Evolutionary conservation across 2,329 filamentous ascomycete genomes (phyloP).

Genomic region (Aspergillus sp.): DNA sequence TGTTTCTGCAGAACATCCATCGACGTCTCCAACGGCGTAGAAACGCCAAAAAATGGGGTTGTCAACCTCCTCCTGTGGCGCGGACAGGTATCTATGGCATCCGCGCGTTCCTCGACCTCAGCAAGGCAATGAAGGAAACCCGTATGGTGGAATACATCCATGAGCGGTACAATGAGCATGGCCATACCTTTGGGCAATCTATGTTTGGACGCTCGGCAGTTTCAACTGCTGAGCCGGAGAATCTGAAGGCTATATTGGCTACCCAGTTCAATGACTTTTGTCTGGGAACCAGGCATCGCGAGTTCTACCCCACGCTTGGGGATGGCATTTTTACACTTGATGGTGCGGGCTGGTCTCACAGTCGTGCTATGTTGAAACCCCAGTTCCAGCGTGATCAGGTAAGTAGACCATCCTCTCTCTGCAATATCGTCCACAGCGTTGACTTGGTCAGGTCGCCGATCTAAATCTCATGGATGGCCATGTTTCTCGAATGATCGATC

Average conservation of each 20-base stretch:
- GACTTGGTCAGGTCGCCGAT: conserved; percentile 49
- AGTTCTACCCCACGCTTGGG: conserved; percentile 48
- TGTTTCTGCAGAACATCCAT: conserved; percentile 23
- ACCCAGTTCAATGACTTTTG: conserved; percentile 81
- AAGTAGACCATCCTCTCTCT: neutral
- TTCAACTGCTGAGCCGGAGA: conserved; percentile 48
- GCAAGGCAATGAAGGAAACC: conserved; percentile 27
- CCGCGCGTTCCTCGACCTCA: conserved; percentile 23
- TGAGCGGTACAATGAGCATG: conserved; percentile 24
- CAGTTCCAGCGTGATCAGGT: conserved; percentile 85
- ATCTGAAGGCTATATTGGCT: conserved; percentile 81
- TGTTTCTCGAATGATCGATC: conserved; percentile 66
- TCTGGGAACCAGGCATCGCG: conserved; percentile 74
- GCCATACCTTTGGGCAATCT: conserved; percentile 26
- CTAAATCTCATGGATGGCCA: conserved; percentile 79
- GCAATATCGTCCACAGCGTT: too few relatives aligned
- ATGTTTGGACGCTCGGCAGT: conserved; percentile 23
- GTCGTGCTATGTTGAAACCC: conserved; percentile 75
- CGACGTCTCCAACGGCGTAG: conserved; percentile 23
- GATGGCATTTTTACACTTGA: conserved; percentile 67
- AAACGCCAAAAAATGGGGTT: conserved; percentile 27
- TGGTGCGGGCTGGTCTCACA: conserved; percentile 73
- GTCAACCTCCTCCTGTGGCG: conserved; percentile 20
- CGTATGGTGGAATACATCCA: conserved; percentile 31
- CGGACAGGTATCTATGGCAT: conserved; percentile 24